phyloP scores from a whole-genome alignment of 352 stramenopile genomes.

The Elongisporangium prolatum region DNA sequence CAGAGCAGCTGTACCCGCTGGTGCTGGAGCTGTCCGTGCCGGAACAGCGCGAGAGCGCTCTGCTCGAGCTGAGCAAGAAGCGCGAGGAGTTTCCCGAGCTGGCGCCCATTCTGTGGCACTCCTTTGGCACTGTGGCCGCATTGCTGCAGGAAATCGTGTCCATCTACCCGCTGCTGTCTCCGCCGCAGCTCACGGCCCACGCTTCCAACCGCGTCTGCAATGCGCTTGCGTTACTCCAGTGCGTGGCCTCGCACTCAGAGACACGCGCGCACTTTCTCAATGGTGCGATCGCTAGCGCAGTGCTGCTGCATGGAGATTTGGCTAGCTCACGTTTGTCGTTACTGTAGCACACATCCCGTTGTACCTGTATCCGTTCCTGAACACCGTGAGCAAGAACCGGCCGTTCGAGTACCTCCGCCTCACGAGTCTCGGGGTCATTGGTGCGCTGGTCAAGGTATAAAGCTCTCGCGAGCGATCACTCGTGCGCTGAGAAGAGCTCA shows the following conservation, averaged over 20 bases:
- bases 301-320: slow-evolving; percentile 1
- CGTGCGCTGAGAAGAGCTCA: background rate
- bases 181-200: slow-evolving; percentile 95
- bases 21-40: slow-evolving; percentile 92
- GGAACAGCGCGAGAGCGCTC: slow-evolving; percentile 93
- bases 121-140: slow-evolving; percentile 94
- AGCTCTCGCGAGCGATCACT: no score
- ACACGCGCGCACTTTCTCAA: slow-evolving; percentile 97
- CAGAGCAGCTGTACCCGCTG: slow-evolving; percentile 83
- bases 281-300: slow-evolving; percentile 19
- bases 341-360: slow-evolving; percentile 93
- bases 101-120: slow-evolving; percentile 98
- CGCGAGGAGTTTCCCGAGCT: slow-evolving; percentile 96
- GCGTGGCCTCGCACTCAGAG: slow-evolving; percentile 96
- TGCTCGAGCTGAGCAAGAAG: slow-evolving; percentile 99
- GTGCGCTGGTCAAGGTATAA: slow-evolving; percentile 96
- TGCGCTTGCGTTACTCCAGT: slow-evolving; percentile 97
- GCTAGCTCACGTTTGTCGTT: background rate
- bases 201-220: slow-evolving; percentile 98
- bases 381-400: slow-evolving; percentile 97
- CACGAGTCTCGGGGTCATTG: slow-evolving; percentile 97
- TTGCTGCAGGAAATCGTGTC: slow-evolving; percentile 98
- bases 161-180: slow-evolving; percentile 97
- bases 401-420: slow-evolving; percentile 99
- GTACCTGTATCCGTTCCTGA: slow-evolving; percentile 99